phyloP scores from a whole-genome alignment of 2,329 filamentous ascomycete species.

The Venturia nashicola region DNA sequence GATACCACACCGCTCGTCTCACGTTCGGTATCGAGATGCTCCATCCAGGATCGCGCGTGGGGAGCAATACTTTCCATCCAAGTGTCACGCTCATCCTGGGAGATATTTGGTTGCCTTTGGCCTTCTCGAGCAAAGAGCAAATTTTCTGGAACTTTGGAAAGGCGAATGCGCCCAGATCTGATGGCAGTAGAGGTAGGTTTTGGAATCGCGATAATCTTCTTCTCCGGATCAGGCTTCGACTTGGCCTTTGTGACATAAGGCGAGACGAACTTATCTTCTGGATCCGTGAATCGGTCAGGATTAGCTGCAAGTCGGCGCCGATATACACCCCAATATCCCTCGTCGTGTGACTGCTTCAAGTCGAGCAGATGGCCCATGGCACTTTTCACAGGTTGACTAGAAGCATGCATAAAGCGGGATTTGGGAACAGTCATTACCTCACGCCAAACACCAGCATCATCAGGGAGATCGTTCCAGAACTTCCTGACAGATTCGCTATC shows the following conservation, averaged over 20 bases:
- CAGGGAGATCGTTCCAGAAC: not conserved
- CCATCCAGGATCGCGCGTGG: not conserved
- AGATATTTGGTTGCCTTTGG: not conserved
- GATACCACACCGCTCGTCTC: not conserved
- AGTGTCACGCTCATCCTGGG: not conserved
- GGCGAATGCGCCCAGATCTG: not conserved
- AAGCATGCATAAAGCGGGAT: conserved; percentile 1
- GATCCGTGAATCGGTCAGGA: not conserved
- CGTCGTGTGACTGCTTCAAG: not conserved
- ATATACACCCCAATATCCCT: not conserved
- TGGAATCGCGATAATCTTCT: not conserved
- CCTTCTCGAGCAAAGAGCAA: not conserved
- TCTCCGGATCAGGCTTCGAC: not conserved
- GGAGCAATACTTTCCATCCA: not conserved
- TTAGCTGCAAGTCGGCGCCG: not conserved
- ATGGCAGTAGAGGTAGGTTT: not conserved
- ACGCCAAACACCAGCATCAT: conserved; percentile 1
- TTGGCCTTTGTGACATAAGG: not conserved
- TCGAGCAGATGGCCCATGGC: not conserved
- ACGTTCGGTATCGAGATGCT: not conserved
- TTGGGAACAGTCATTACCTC: not conserved
- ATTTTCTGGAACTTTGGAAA: not conserved
- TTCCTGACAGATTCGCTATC: not conserved
- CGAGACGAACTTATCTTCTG: not conserved
- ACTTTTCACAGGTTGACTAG: not conserved